Base-by-base conservation (phyloP, 768 basidiomycete genomes). In the Termitomyces sp. region DNA sequence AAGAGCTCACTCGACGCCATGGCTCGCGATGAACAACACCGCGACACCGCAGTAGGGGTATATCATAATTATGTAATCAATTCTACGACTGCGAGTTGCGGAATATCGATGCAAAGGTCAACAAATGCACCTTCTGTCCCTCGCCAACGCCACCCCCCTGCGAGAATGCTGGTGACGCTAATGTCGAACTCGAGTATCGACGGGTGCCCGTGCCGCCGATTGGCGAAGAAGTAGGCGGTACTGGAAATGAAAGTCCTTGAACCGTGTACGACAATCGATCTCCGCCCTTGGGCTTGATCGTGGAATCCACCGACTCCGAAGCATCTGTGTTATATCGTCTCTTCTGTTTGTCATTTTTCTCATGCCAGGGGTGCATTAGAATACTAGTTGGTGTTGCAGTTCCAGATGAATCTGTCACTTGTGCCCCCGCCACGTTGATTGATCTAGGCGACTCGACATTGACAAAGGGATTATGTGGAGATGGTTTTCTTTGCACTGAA, bases 1-100 rank as follows among this genome's bases (percentile, higher is more conserved):
- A 94, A 71, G 39, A 94, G 79, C 59, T 88, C 91, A 62, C 79
- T 79, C 31, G 39, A 40, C 38, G 85, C 86, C 89, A 91, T 91
- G 54, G 53, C 54, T 45, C 52, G 42, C 27, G 29, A n/a, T 39
- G 29, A 58, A 58, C 16, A 27, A 29, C 46, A 23, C 29, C 18
- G 20, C 16, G 25, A 49, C 57, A 29, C 22, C 25, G 16, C 42
- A 43, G 23, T 3, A 11, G 38, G 10, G 38, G 16, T 38, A 2
- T 39, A 20, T 35, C 15, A 22, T 25, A n/a, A 50, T 59, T 59
- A 59, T 50, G 58, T 62, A 59, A 59, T 47, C 23, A 13, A 12
- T 22, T 29, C 22, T 27, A 25, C 20, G 40, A 6, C 10, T 20
- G 49, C 42, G 27, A 32, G 10, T 18, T 33, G 12, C 59, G 53